Evolutionary conservation across 148 eudicot species (phyloP), one percentile per base, ranked within the genome.

Genomic region (Polygonum aviculare): DNA sequence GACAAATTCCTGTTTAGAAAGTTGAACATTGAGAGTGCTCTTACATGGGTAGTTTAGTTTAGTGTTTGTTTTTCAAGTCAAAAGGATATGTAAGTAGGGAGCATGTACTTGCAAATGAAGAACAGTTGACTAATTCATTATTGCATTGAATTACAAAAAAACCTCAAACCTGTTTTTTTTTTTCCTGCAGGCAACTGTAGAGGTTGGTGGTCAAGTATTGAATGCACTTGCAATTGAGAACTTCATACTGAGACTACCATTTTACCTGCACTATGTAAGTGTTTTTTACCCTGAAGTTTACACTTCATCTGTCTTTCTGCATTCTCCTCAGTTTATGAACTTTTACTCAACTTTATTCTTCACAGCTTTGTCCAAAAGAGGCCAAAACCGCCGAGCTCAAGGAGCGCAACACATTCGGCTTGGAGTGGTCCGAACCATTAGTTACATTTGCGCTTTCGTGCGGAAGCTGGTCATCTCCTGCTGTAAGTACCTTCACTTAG

Each of bases 401-500:
- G 33, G 74, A 39, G 74, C 50, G 74, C 16, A 48, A 31, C 33
- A 22, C 74, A 21, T 72, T 72, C 45, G 74, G 74, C 10, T 72
- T 72, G 18, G 74, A 72, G 74, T 72, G 74, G 74, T 72, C 74
- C 3, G 74, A 72, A 52, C 74, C 74, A 41, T 35, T 72, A 5
- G 74, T 72, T 21, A 41, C 74, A 3, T 72, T 72, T 44, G 74
- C 74, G 19, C 52, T 72, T 15, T 72, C 74, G 9, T 72, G 74
- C 15, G 74, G 74, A 72, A 72, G 52, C 74, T 72, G 74, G 74
- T 72, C 74, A 44, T 92, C 96, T 31, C 98, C 97, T 69, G 96
- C 96, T 80, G 98, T 95, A 81, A 92, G 97, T 83, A 72, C 31
- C 36, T 73, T 39, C n/a, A 55, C 55, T 22, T 44, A 36, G 74